Evolutionary conservation across 345 rosid species (phyloP), one percentile per base, ranked within the genome.

Genomic region (Jatropha curcas): DNA sequence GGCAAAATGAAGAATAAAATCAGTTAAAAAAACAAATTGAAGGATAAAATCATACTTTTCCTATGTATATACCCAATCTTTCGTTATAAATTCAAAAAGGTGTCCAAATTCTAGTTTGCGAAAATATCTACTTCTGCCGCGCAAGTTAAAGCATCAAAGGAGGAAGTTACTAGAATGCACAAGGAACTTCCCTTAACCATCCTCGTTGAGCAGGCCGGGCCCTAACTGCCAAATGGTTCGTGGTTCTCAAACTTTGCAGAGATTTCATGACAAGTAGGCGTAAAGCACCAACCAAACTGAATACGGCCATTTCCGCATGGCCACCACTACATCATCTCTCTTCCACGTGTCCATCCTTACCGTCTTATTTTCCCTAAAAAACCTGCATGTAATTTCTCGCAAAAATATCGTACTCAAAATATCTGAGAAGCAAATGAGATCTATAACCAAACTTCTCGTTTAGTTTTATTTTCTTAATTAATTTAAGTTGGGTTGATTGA

Each of bases 201-300:
- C 0, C 53, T 69, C 63, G 74, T 68, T 43, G 13, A 27, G 10
- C 33, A 61, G 72, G 76, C 68, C 67, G 78, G 71, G 33, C 58
- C 51, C 31, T 37, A 73, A 65, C 71, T 81, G 74, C 71, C 74
- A 71, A 55, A 72, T 71, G 71, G 70, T 25, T 76, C 57, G 58
- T 67, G 20, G 73, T 11, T 68, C 55, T 24, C 45, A 68, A 46
- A 57, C 51, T 68, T 48, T 2, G 62, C 50, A 68, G 52, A 43
- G 57, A 43, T 8, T 66, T 67, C 5, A 25, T 64, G 65, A 65
- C 74, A 81, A 69, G 67, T 74, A 84, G 81, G 67, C 10, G 43
- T 8, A 77, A 50, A 57, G 41, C 59, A 65, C 50, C 34, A 24
- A 60, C 67, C 71, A 63, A 37, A 55, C 74, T 79, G 72, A 30